Conservation (phyloP, 345 rosid species). For the Acer negundo region DNA sequence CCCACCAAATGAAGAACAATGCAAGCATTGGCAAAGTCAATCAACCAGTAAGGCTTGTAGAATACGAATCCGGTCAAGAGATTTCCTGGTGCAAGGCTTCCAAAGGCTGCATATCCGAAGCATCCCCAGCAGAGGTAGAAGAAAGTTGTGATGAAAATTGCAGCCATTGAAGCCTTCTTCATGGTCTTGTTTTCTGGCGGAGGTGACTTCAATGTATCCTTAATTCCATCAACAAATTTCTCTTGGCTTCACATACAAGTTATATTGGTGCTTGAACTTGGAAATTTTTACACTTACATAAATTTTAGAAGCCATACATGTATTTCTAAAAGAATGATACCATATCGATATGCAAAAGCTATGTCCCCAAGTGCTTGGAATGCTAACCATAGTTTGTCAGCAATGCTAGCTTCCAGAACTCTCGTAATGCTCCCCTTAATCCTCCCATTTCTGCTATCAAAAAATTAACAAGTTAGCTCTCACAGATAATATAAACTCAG, state of each 20-base stretch:
- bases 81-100: conserved; percentile 35
- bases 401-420: conserved; percentile 36
- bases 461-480: background rate
- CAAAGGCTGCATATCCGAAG: conserved; percentile 49
- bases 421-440: conserved; percentile 51
- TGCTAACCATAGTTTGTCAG: conserved; percentile 45
- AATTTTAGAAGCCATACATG: conserved; percentile 36
- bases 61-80: conserved; percentile 45
- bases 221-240: background rate
- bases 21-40: conserved; percentile 51
- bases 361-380: conserved; percentile 65
- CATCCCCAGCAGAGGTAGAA: conserved; percentile 45
- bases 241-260: background rate
- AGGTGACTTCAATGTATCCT: conserved; percentile 46
- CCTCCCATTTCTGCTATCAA: conserved; percentile 43
- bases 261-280: background rate
- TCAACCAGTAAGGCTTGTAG: conserved; percentile 47
- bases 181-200: conserved; percentile 52
- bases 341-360: conserved; percentile 20
- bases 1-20: conserved; percentile 48
- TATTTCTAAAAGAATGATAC: background rate
- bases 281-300: too few species aligned
- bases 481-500: too few species aligned
- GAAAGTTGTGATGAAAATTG: conserved; percentile 38
- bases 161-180: conserved; percentile 41